Percentiles rank a stretch among this genome's conserved stretches.
phyloP scores from a whole-genome alignment of 2,329 filamentous ascomycete species.

The Sarocladium brachiariae region DNA sequence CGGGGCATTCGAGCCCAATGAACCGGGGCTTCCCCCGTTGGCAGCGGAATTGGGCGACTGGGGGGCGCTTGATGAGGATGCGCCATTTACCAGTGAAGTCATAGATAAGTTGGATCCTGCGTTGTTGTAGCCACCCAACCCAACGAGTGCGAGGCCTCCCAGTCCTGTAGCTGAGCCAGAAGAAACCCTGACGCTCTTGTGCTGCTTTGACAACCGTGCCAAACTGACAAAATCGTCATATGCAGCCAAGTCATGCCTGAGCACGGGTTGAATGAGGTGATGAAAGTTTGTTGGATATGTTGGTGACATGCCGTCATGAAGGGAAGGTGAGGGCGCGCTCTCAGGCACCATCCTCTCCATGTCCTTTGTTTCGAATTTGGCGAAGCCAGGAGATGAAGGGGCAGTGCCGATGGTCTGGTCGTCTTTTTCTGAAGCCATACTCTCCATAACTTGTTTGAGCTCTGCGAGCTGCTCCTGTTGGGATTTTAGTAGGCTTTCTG shows the following conservation, averaged over 20 bases:
- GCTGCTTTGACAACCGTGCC: constrained; percentile 58
- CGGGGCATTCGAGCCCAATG: constrained; percentile 38
- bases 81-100: constrained; percentile 46
- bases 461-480: constrained; percentile 91
- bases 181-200: constrained; percentile 57
- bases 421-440: constrained; percentile 67
- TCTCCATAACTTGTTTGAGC: constrained; percentile 87
- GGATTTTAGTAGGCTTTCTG: constrained; percentile 75
- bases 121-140: constrained; percentile 38
- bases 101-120: constrained; percentile 52
- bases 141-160: constrained; percentile 32
- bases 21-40: constrained; percentile 39
- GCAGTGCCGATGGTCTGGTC: constrained; percentile 62
- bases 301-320: constrained; percentile 40
- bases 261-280: constrained; percentile 74
- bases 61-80: constrained; percentile 45
- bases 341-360: constrained; percentile 30
- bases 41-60: constrained; percentile 41
- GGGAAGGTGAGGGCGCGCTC: constrained; percentile 27
- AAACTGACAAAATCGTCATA: constrained; percentile 83
- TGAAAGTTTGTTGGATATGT: constrained; percentile 66
- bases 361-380: constrained; percentile 57
- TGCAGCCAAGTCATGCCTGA: constrained; percentile 72
- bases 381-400: constrained; percentile 73
- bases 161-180: constrained; percentile 59